A percentile compares a stretch with the other conserved stretches of the same genome.
Conservation (phyloP, 176 grass and related monocot genomes). For the Bonia amplexicaulis region DNA sequence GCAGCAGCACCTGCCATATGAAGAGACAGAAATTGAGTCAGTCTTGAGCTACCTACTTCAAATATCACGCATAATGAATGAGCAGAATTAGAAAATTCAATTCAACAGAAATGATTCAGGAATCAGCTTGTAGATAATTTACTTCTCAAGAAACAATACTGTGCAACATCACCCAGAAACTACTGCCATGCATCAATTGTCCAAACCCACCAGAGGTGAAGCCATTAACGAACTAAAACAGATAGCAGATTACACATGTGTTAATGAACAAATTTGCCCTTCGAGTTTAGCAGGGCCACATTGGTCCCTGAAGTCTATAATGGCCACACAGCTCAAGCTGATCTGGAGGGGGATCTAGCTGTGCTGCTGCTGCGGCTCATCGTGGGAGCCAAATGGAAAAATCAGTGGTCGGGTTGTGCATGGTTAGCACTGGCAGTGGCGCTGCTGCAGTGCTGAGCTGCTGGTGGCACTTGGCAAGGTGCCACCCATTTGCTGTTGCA, state of each 20-base stretch:
- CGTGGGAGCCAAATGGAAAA: not conserved
- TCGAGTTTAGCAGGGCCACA: not conserved
- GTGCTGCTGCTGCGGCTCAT: not conserved
- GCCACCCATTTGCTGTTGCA: not conserved
- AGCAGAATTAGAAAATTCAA: not conserved
- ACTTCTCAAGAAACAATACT: not conserved
- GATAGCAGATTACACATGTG: not conserved
- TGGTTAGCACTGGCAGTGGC: not conserved
- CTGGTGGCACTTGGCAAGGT: not conserved
- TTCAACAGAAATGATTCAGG: not conserved
- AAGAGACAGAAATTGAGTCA: not conserved
- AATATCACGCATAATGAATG: not conserved
- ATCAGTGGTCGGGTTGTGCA: not conserved
- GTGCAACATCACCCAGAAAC: not conserved
- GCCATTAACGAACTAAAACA: not conserved
- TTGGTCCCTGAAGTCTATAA: not conserved
- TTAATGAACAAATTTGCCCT: not conserved
- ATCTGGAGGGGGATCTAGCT: not conserved
- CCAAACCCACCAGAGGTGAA: not conserved
- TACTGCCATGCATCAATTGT: not conserved
- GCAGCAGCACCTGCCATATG: constrained; percentile 40
- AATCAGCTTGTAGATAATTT: not conserved
- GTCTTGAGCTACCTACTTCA: not conserved
- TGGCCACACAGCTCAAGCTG: not conserved
- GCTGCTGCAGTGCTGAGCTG: not conserved